phyloP scores from a whole-genome alignment of 2,329 filamentous ascomycete genomes.

The Fusarium verticillioides region DNA sequence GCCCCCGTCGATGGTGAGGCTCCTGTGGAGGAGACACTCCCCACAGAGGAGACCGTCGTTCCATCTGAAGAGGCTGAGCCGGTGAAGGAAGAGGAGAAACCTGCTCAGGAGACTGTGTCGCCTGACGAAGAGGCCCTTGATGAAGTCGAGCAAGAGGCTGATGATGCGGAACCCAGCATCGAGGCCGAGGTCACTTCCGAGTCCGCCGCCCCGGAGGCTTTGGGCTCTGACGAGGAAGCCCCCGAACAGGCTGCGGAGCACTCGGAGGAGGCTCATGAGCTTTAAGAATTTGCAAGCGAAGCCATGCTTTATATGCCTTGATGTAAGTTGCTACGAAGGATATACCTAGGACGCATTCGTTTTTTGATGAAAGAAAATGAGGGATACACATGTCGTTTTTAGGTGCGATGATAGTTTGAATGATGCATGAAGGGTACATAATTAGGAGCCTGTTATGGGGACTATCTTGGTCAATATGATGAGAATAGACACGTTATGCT shows the following conservation, averaged over 20 bases:
- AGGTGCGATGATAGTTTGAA: conserved; percentile 35
- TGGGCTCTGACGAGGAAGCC: background rate
- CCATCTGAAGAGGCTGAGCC: background rate
- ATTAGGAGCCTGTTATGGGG: conserved; percentile 26
- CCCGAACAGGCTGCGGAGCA: background rate
- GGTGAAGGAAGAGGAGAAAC: conserved; percentile 6
- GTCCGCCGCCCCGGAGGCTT: background rate
- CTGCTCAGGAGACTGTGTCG: conserved; percentile 4
- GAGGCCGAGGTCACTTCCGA: conserved; percentile 6
- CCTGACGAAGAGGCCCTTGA: background rate
- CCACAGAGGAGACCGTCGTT: background rate
- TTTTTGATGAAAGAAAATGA: conserved; percentile 41
- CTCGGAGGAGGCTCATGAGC: conserved; percentile 20
- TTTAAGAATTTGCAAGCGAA: conserved; percentile 29
- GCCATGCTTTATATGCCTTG: conserved; percentile 36
- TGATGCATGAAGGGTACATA: conserved; percentile 41
- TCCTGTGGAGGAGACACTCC: background rate
- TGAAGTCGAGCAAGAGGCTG: background rate
- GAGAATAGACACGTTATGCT: conserved; percentile 36
- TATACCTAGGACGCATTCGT: conserved; percentile 42
- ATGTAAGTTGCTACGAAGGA: conserved; percentile 44
- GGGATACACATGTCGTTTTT: conserved; percentile 24
- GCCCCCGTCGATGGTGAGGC: background rate
- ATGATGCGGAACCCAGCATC: background rate
- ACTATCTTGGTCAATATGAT: conserved; percentile 20